Evolutionary conservation across 768 basidiomycete genomes (phyloP).

Genomic region (Galerina marginata): DNA sequence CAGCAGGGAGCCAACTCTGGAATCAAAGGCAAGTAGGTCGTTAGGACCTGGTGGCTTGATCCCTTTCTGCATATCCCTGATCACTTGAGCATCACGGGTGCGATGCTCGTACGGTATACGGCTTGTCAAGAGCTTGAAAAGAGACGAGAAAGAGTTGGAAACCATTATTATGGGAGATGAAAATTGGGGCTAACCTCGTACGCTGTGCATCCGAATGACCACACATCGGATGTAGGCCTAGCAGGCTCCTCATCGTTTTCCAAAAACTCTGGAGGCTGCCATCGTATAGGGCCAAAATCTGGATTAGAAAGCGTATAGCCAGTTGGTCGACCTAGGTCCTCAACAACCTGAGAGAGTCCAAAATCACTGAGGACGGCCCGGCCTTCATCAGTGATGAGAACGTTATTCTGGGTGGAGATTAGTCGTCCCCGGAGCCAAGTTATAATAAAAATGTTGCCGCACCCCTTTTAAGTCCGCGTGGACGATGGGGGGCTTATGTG

Average conservation of each 20-base stretch:
- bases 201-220: constrained; percentile 42
- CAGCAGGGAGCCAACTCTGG: constrained; percentile 19
- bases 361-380: constrained; percentile 51
- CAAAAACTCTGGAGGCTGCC: constrained; percentile 41
- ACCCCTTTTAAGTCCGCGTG: constrained; percentile 38
- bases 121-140: constrained; percentile 29
- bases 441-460: constrained; percentile 3
- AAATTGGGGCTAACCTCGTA: constrained; percentile 32
- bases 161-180: neutral
- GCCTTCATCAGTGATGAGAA: constrained; percentile 47
- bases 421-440: neutral
- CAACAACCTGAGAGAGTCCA: constrained; percentile 44
- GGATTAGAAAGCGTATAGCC: constrained; percentile 36
- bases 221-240: constrained; percentile 34
- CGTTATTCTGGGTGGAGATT: constrained; percentile 41
- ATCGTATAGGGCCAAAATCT: constrained; percentile 35
- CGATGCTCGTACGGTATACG: constrained; percentile 28
- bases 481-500: constrained; percentile 39
- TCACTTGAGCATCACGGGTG: constrained; percentile 25
- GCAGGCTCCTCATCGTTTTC: constrained; percentile 33
- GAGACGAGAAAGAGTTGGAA: neutral
- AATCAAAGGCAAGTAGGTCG: constrained; percentile 11
- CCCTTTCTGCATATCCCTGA: constrained; percentile 25
- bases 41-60: constrained; percentile 25
- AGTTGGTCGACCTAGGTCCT: constrained; percentile 31